A percentile compares a stretch with the other conserved stretches of the same genome.
Evolutionary conservation across 169 alveolate species (phyloP).

Genomic region (Cryptosporidium tyzzeri): DNA sequence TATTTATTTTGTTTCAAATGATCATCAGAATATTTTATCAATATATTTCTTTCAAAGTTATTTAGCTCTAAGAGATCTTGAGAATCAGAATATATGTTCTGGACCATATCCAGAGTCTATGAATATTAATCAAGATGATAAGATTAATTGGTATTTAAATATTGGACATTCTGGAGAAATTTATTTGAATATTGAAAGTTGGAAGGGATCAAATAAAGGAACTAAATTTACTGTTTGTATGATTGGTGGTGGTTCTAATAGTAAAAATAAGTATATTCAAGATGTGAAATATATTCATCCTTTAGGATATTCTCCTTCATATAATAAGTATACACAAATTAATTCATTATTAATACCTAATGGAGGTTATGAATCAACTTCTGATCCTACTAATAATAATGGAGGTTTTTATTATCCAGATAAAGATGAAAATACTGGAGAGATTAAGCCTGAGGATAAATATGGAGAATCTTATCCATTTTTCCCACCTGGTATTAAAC

Average conservation of each 20-base stretch:
- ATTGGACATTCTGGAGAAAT: neutral
- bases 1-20: constrained; percentile 19
- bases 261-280: neutral
- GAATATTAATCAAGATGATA: neutral
- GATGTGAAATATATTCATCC: constrained; percentile 42
- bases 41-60: constrained; percentile 16
- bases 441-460: too few relatives aligned
- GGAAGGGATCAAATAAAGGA: neutral
- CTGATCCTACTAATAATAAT: neutral
- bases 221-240: too few relatives aligned
- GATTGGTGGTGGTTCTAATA: too few relatives aligned
- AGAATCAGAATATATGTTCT: neutral
- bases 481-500: constrained; percentile 12
- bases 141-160: constrained; percentile 28
- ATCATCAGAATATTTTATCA: neutral
- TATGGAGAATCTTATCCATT: neutral
- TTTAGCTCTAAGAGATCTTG: constrained; percentile 15
- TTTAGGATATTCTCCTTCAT: constrained; percentile 4
- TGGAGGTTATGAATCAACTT: neutral
- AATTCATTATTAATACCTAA: neutral
- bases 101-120: constrained; percentile 34
- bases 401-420: too few relatives aligned
- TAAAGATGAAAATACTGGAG: too few relatives aligned
- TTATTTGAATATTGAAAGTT: constrained; percentile 1
- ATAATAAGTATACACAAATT: neutral